Percentiles rank a stretch among this genome's conserved stretches.
Evolutionary conservation across 1,284 basidiomycete genomes (phyloP).

Genomic region (Caloboletus inedulis): DNA sequence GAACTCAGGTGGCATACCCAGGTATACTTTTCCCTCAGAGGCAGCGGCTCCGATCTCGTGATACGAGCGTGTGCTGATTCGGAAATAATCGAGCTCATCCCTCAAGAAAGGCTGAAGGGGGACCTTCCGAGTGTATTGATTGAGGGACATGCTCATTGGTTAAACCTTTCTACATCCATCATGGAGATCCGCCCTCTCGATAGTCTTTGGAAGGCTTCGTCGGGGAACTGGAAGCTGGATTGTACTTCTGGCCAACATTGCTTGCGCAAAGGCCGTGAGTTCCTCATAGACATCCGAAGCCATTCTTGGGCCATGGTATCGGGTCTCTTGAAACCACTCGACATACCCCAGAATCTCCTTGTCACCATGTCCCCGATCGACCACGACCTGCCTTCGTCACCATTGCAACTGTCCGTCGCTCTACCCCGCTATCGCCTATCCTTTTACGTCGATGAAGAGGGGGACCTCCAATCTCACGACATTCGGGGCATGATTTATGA

Average conservation of each 20-base stretch:
- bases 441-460: slow-evolving; percentile 32
- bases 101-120: slow-evolving; percentile 27
- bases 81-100: slow-evolving; percentile 37
- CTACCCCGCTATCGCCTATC: slow-evolving; percentile 42
- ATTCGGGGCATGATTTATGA: slow-evolving; percentile 27
- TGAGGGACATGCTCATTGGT: slow-evolving; percentile 39
- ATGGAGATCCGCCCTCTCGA: slow-evolving; percentile 40
- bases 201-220: slow-evolving; percentile 21
- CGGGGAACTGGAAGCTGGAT: slow-evolving; percentile 22
- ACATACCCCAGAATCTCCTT: slow-evolving; percentile 31
- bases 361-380: slow-evolving; percentile 12
- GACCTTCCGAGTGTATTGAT: slow-evolving; percentile 41
- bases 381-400: slow-evolving; percentile 5
- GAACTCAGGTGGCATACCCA: not conserved
- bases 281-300: not conserved
- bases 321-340: slow-evolving; percentile 30
- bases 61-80: not conserved
- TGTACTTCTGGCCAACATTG: slow-evolving; percentile 9
- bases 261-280: not conserved
- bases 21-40: slow-evolving; percentile 29
- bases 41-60: not conserved
- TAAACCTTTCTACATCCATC: slow-evolving; percentile 17
- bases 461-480: slow-evolving; percentile 5
- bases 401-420: slow-evolving; percentile 30
- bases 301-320: slow-evolving; percentile 29